A percentile compares a stretch with the other conserved stretches of the same genome.
Evolutionary conservation across 192 early-diverging fungal genomes (phyloP).

Genomic region (Endogone sp.): DNA sequence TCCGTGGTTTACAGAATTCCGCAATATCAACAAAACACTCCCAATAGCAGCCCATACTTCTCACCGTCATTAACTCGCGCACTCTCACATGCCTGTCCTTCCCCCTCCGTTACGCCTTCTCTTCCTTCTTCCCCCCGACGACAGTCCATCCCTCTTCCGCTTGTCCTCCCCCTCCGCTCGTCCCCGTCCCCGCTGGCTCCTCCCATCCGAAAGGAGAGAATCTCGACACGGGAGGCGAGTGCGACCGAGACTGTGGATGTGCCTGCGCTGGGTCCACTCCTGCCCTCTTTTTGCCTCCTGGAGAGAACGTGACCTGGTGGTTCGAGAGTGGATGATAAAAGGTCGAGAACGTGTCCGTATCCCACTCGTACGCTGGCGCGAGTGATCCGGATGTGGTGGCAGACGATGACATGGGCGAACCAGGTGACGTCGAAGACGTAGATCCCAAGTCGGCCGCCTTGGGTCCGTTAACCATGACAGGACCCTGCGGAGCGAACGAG

Average conservation of each 20-base stretch:
- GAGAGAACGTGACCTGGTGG: not conserved
- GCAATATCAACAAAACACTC: too few species aligned
- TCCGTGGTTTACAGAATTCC: too few species aligned
- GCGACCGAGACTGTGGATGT: not conserved
- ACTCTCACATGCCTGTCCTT: too few species aligned
- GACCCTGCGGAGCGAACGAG: not conserved
- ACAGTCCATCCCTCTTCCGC: not conserved
- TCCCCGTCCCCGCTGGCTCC: not conserved
- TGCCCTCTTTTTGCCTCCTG: not conserved
- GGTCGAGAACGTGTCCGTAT: not conserved
- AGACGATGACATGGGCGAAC: not conserved
- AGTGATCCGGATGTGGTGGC: too few species aligned
- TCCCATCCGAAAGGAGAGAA: not conserved
- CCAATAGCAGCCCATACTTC: too few species aligned
- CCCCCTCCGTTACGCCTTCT: too few species aligned
- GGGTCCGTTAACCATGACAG: not conserved
- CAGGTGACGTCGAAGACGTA: not conserved
- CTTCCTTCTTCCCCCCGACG: too few species aligned
- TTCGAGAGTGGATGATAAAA: not conserved
- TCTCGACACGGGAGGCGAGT: not conserved
- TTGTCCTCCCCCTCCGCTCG: not conserved
- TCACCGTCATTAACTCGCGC: too few species aligned
- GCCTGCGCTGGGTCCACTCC: not conserved
- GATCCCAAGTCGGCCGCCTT: not conserved
- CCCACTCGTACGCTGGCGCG: too few species aligned